Evolutionary conservation across 179 eudicot genomes (phyloP).

Genomic region (Heliamphora pulchella): DNA sequence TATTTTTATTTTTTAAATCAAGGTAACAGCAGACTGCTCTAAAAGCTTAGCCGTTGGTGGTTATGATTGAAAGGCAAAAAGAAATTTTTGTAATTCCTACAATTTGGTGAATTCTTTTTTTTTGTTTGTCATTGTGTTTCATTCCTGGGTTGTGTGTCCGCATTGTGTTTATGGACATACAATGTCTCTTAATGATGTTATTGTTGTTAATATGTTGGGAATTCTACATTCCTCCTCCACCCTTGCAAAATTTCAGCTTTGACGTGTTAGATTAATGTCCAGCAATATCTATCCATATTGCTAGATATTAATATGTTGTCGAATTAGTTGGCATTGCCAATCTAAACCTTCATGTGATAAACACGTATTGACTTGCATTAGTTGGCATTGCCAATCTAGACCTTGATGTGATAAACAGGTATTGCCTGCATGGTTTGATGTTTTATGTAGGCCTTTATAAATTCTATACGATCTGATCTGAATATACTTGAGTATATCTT

Average conservation of each 20-base stretch:
- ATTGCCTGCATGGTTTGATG: background rate
- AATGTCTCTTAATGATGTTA: background rate
- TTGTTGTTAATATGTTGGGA: background rate
- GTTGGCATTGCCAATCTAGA: background rate
- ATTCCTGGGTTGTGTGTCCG: too few relatives aligned
- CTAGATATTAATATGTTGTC: background rate
- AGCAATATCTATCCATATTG: background rate
- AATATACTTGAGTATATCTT: too few relatives aligned
- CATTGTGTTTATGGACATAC: too few relatives aligned
- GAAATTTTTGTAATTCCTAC: too few relatives aligned
- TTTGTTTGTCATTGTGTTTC: too few relatives aligned
- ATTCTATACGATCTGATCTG: background rate
- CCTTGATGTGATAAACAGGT: background rate
- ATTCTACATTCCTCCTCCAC: background rate
- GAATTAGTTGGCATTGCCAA: background rate
- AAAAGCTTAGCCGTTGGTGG: too few relatives aligned
- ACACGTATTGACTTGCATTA: background rate
- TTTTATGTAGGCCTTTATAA: background rate
- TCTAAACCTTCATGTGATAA: background rate
- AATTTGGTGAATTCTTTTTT: too few relatives aligned
- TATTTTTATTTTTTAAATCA: too few relatives aligned
- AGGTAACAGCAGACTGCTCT: too few relatives aligned
- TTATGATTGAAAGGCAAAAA: too few relatives aligned
- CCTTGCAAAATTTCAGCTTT: background rate
- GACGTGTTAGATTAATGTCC: background rate